phyloP scores from a whole-genome alignment of 2,329 filamentous ascomycete genomes.

The Furcasterigmium sp. region DNA sequence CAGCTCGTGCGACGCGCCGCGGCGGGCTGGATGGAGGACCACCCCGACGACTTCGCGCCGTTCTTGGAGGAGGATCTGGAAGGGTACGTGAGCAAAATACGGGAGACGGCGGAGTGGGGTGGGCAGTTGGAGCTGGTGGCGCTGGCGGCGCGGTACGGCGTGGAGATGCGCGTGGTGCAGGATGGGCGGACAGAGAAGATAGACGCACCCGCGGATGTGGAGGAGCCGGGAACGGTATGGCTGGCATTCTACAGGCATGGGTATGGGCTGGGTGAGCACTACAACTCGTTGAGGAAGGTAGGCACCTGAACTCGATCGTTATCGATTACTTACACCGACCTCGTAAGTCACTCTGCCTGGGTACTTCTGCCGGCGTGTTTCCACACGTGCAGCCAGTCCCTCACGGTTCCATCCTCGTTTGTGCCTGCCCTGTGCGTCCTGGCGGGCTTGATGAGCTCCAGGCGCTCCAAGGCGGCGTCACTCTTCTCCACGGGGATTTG shows the following conservation, averaged over 20 bases:
- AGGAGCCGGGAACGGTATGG: constrained; percentile 57
- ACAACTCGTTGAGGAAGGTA: constrained; percentile 70
- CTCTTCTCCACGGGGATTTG: neutral
- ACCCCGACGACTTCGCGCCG: constrained; percentile 76
- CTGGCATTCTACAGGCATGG: constrained; percentile 92
- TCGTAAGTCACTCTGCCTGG: neutral
- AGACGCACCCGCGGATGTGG: constrained; percentile 36
- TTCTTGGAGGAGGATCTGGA: constrained; percentile 81
- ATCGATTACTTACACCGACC: neutral
- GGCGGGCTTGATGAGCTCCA: constrained; percentile 44
- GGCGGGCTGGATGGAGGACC: constrained; percentile 68
- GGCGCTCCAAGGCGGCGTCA: constrained; percentile 32
- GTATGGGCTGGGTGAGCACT: constrained; percentile 93
- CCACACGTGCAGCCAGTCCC: constrained; percentile 53
- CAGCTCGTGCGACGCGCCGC: constrained; percentile 64
- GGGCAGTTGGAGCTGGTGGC: constrained; percentile 87
- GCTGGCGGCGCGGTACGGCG: constrained; percentile 72
- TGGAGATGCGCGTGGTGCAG: constrained; percentile 81
- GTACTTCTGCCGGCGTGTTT: constrained; percentile 17
- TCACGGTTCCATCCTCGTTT: constrained; percentile 36
- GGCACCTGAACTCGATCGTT: constrained; percentile 5
- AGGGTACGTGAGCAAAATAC: constrained; percentile 68
- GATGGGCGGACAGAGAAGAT: constrained; percentile 78
- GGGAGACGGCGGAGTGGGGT: constrained; percentile 91
- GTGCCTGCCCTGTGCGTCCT: constrained; percentile 44